Evolutionary conservation across 2,329 filamentous ascomycete species (phyloP).

Genomic region (Pseudogymnoascus sp.): DNA sequence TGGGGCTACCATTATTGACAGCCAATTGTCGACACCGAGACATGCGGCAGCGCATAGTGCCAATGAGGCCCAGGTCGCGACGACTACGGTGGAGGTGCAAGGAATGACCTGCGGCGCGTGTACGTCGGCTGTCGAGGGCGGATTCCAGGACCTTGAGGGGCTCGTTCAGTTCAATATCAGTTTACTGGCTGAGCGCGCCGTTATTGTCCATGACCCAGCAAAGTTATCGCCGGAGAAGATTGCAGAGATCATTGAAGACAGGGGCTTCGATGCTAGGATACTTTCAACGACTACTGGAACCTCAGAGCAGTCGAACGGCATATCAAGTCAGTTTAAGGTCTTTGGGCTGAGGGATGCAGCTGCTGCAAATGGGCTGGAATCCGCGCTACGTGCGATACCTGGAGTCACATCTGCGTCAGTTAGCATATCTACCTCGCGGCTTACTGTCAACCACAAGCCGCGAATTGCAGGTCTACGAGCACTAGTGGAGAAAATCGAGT

Average conservation of each 20-base stretch:
- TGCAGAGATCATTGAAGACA: conserved; percentile 74
- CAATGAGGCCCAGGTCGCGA: conserved; percentile 42
- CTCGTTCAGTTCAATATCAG: conserved; percentile 90
- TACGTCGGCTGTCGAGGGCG: conserved; percentile 80
- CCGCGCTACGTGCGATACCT: conserved; percentile 50
- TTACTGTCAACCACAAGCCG: conserved; percentile 66
- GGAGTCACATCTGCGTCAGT: conserved; percentile 70
- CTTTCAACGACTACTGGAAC: conserved; percentile 62
- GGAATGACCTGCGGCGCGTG: conserved; percentile 98
- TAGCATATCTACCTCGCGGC: conserved; percentile 62
- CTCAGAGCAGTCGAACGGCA: conserved; percentile 43
- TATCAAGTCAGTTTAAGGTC: conserved; percentile 68
- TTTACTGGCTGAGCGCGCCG: conserved; percentile 81
- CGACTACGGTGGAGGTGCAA: conserved; percentile 80
- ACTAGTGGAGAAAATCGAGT: conserved; percentile 75
- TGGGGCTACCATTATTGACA: conserved; percentile 69
- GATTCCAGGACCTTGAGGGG: conserved; percentile 69
- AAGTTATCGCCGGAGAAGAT: conserved; percentile 67
- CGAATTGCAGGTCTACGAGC: conserved; percentile 66
- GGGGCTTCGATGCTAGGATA: conserved; percentile 80
- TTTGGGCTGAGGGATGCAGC: conserved; percentile 69
- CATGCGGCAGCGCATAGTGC: conserved; percentile 19
- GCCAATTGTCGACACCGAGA: conserved; percentile 39
- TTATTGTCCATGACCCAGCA: conserved; percentile 71
- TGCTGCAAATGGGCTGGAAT: conserved; percentile 64